These are phyloP conservation scores for Coriaria nepalensis DNA, from an alignment of 306 rosid species.

Conservation along the genomic window DNA sequence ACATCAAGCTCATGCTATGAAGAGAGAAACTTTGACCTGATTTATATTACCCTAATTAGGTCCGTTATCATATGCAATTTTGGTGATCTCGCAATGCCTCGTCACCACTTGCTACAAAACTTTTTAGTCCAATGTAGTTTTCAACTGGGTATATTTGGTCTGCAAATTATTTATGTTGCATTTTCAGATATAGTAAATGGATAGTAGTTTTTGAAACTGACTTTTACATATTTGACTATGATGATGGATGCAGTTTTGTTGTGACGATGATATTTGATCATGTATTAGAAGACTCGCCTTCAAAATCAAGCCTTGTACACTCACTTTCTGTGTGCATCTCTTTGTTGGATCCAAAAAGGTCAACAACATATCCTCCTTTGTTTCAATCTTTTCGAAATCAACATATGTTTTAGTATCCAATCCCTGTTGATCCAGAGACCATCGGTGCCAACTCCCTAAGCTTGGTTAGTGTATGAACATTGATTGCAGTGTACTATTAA, in stretches of 20 bases:
- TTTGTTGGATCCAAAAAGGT: constrained; percentile 88
- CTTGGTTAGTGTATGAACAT: constrained; percentile 45
- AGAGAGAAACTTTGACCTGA: too few relatives aligned
- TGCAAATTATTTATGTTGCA: background rate
- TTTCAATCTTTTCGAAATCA: constrained; percentile 87
- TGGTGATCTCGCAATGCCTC: constrained; percentile 57
- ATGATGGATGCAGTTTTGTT: constrained; percentile 50
- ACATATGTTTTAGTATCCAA: constrained; percentile 68
- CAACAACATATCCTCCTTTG: constrained; percentile 42
- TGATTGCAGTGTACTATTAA: too few relatives aligned
- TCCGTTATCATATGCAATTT: background rate
- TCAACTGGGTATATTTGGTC: constrained; percentile 7
- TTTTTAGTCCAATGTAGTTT: constrained; percentile 82
- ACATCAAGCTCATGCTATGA: too few relatives aligned
- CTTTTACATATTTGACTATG: too few relatives aligned
- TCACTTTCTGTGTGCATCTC: constrained; percentile 95
- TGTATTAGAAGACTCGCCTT: constrained; percentile 80
- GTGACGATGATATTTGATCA: constrained; percentile 62
- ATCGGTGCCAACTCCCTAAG: constrained; percentile 76
- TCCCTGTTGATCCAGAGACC: constrained; percentile 70
- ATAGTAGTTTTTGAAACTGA: too few relatives aligned
- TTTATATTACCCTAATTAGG: too few relatives aligned
- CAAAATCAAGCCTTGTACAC: constrained; percentile 70
- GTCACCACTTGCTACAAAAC: constrained; percentile 75
- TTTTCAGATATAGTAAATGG: background rate